Evolutionary conservation across 805 yeast species (phyloP).

Genomic region (Metschnikowia proteae): DNA sequence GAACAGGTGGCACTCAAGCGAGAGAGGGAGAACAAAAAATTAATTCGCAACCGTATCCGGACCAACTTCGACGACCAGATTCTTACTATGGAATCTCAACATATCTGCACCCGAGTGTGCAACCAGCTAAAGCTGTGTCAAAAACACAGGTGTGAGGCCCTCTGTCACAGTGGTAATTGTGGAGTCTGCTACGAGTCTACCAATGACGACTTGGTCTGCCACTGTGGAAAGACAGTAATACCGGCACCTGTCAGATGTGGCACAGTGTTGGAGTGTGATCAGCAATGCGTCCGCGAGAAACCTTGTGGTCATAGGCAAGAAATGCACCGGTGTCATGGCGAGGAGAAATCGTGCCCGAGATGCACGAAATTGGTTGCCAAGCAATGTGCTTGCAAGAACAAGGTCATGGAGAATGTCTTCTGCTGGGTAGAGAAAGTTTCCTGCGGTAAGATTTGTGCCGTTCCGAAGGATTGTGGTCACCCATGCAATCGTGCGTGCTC

Average conservation of each 20-base stretch:
- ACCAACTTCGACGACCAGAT: constrained; percentile 44
- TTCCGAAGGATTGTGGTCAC: constrained; percentile 38
- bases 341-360: constrained; percentile 61
- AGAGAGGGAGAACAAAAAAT: constrained; percentile 51
- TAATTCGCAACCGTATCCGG: constrained; percentile 42
- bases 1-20: constrained; percentile 59
- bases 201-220: constrained; percentile 73
- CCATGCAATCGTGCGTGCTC: constrained; percentile 57
- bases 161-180: constrained; percentile 80
- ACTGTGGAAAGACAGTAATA: constrained; percentile 75
- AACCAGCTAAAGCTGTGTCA: constrained; percentile 58
- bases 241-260: constrained; percentile 88
- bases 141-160: constrained; percentile 59
- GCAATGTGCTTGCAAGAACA: constrained; percentile 58
- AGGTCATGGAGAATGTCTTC: constrained; percentile 55
- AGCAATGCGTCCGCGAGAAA: constrained; percentile 56
- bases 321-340: constrained; percentile 74
- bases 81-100: constrained; percentile 64
- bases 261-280: constrained; percentile 55
- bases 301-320: constrained; percentile 71
- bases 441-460: constrained; percentile 46
- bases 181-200: constrained; percentile 76
- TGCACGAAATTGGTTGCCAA: constrained; percentile 62
- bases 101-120: constrained; percentile 68
- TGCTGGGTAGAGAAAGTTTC: constrained; percentile 68